These are phyloP conservation scores for Kentomonas sorsogonicus DNA, from an alignment of 208 protist species.

Conservation along the genomic window DNA sequence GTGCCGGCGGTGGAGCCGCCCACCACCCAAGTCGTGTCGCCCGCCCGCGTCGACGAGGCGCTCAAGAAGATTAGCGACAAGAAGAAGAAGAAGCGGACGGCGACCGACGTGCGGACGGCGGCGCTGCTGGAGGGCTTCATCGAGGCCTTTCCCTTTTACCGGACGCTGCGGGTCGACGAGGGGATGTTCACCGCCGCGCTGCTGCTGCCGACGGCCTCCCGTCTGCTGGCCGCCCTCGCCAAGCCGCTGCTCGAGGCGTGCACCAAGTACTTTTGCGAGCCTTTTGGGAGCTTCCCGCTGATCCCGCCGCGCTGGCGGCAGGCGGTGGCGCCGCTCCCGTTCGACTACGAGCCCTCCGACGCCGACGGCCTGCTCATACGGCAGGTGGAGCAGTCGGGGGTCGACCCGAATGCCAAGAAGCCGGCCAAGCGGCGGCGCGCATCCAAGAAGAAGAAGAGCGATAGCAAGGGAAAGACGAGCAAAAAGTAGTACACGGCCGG, in stretches of 20 bases:
- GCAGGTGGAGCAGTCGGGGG: constrained; percentile 26
- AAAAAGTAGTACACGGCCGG: background rate
- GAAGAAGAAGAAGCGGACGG: background rate
- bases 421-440: constrained; percentile 9
- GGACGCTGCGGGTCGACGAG: background rate
- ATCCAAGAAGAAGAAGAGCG: constrained; percentile 17
- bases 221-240: constrained; percentile 9
- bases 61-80: constrained; percentile 1
- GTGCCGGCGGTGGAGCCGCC: no score
- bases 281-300: constrained; percentile 31
- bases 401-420: constrained; percentile 15
- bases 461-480: background rate
- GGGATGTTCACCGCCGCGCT: background rate
- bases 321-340: constrained; percentile 23
- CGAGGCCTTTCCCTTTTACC: background rate
- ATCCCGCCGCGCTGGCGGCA: constrained; percentile 38
- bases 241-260: constrained; percentile 47
- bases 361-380: constrained; percentile 43
- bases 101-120: no score
- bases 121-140: background rate
- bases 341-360: constrained; percentile 28
- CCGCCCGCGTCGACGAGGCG: background rate
- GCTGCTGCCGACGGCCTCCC: background rate
- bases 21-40: no score
- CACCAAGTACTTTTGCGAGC: constrained; percentile 30